phyloP scores from a whole-genome alignment of 192 early-diverging fungal species.

The Podila epicladia region DNA sequence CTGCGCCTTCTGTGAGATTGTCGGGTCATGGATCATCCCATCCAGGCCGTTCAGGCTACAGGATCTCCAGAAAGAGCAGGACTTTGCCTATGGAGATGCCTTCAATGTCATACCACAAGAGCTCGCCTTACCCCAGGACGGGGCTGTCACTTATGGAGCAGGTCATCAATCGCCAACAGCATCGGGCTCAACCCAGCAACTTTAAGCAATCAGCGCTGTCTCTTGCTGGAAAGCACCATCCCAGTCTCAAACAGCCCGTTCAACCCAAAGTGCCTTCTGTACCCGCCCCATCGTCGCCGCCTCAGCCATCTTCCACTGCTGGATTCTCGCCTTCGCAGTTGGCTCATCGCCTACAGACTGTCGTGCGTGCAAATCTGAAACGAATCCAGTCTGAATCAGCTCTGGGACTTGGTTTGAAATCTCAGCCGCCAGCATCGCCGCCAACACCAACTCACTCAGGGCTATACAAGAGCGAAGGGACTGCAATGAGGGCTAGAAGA shows the following conservation, averaged over 20 bases:
- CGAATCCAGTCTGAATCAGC: slow-evolving; percentile 26
- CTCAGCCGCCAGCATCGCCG: not conserved
- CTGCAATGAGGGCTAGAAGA: slow-evolving; percentile 39
- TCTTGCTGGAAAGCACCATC: slow-evolving; percentile 3
- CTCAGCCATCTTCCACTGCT: not conserved
- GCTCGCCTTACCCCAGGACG: slow-evolving; percentile 18
- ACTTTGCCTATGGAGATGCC: slow-evolving; percentile 14
- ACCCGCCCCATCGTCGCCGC: not conserved
- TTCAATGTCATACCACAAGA: not conserved
- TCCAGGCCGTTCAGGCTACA: slow-evolving; percentile 3
- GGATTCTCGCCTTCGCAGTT: slow-evolving; percentile 10
- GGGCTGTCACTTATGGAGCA: slow-evolving; percentile 43
- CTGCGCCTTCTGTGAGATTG: slow-evolving; percentile 17
- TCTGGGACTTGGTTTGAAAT: not conserved
- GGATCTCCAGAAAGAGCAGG: slow-evolving; percentile 10
- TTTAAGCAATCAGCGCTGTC: slow-evolving; percentile 46
- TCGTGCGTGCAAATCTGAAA: slow-evolving; percentile 20
- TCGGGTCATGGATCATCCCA: not conserved
- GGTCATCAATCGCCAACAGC: slow-evolving; percentile 40
- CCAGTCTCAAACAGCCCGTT: slow-evolving; percentile 1
- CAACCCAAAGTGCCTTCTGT: not conserved
- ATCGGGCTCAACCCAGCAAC: slow-evolving; percentile 30
- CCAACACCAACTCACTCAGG: not conserved
- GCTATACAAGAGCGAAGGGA: not conserved
- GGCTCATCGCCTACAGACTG: slow-evolving; percentile 29